Conservation (phyloP, 306 rosid species). For the Biancaea sappan region DNA sequence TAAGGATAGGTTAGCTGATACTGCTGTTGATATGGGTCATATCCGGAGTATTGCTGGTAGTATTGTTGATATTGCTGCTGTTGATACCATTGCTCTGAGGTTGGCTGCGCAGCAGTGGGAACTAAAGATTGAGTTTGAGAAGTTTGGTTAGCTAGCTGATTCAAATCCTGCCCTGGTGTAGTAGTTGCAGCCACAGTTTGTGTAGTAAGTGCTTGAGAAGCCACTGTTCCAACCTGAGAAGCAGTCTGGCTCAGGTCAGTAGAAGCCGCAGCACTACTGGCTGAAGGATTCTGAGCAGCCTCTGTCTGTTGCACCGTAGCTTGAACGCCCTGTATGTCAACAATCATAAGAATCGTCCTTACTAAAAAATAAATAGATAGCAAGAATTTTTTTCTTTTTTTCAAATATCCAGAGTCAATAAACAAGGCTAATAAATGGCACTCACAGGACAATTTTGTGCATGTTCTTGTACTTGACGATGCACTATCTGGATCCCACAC, state of each 20-base stretch:
- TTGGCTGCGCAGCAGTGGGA: slow-evolving; percentile 58
- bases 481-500: slow-evolving; percentile 89
- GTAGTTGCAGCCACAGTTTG: slow-evolving; percentile 53
- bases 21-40: slow-evolving; percentile 87
- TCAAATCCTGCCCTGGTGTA: slow-evolving; percentile 61
- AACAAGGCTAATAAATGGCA: slow-evolving; percentile 20
- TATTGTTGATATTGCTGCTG: slow-evolving; percentile 92
- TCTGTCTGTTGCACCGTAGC: slow-evolving; percentile 67
- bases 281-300: slow-evolving; percentile 52
- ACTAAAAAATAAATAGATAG: slow-evolving; percentile 8
- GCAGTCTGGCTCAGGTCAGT: slow-evolving; percentile 58
- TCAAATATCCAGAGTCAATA: background rate
- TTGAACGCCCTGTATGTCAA: slow-evolving; percentile 73
- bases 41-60: slow-evolving; percentile 92
- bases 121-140: slow-evolving; percentile 65
- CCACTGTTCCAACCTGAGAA: slow-evolving; percentile 41
- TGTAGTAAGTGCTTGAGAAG: slow-evolving; percentile 61
- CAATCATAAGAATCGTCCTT: slow-evolving; percentile 23
- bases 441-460: slow-evolving; percentile 89
- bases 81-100: slow-evolving; percentile 90
- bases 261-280: slow-evolving; percentile 48
- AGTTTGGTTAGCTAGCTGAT: slow-evolving; percentile 52
- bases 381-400: no score
- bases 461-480: slow-evolving; percentile 94
- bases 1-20: slow-evolving; percentile 89